Base-by-base conservation (phyloP, 257 asterid genomes). In the Jacaranda mimosifolia region DNA sequence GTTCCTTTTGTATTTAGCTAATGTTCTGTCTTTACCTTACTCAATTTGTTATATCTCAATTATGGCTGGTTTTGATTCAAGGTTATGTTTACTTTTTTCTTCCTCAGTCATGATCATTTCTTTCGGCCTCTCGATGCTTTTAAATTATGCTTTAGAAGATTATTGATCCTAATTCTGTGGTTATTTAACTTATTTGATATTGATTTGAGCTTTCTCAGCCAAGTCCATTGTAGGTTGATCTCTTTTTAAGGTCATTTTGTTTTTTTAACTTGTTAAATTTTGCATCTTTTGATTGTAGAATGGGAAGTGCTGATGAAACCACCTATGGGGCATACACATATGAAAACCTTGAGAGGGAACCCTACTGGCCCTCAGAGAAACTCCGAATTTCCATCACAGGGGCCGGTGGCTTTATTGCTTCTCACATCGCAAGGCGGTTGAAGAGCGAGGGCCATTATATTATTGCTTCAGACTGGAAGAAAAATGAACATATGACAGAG, bases 401-500 rank as follows among this genome's bases (percentile, higher is more conserved):
- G 26, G 96, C 97, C 0, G 97, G 96, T 58, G 97, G 97, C 32
- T 92, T 92, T 52, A 92, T 92, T 46, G 97, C 97, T 7, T 92
- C 97, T 1, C 97, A 92, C 80, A 92, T 92, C 8, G 97, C 97
- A 0, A 82, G 97, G 79, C 96, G 97, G 77, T 79, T 90, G 84
- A 92, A 90, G 87, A 87, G 74, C 6, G 97, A 92, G 80, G 97
- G 97, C 14, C 97, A 92, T 62, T 90, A 90, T 76, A 82, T 92
- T 51, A 92, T 92, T 71, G 97, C 97, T 63, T 92, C 97, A 0
- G 97, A 92, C 88, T 92, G 96, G 97, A 92, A 92, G 89, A 91
- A 88, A 75, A 93, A 93, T 32, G 98, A 93, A 87, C 98, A 93
- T 86, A 93, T 93, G 98, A 67, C 96, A 0, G 98, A 91, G 84